These are phyloP conservation scores for Hypoxylon sp. DNA, from an alignment of 2,329 filamentous ascomycete species.

Conservation along the genomic window DNA sequence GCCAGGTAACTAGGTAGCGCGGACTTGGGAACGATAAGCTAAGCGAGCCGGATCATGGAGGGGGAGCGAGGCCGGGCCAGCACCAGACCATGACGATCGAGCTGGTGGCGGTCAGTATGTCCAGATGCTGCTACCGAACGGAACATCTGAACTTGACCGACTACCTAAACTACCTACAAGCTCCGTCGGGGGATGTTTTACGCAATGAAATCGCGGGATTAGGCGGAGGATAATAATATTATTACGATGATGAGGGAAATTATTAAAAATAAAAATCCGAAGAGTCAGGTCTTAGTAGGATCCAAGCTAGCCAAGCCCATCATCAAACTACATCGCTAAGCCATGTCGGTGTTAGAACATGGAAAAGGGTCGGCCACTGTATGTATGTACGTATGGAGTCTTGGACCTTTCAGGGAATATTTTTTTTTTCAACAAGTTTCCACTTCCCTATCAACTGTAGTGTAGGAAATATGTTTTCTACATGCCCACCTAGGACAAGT, in stretches of 20 bases:
- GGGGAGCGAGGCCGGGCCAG: constrained; percentile 31
- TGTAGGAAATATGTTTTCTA: constrained; percentile 21
- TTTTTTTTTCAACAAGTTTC: constrained; percentile 8
- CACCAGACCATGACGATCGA: constrained; percentile 34
- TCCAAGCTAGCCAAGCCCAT: constrained; percentile 33
- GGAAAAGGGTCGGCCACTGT: constrained; percentile 18
- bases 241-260: constrained; percentile 19
- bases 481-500: constrained; percentile 44
- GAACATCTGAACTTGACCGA: constrained; percentile 33
- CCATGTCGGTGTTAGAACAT: constrained; percentile 39
- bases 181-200: constrained; percentile 12
- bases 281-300: constrained; percentile 29
- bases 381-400: constrained; percentile 18
- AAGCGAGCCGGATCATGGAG: constrained; percentile 36
- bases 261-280: constrained; percentile 13
- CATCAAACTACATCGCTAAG: constrained; percentile 27
- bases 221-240: constrained; percentile 17
- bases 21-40: constrained; percentile 15
- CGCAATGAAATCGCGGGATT: constrained; percentile 19
- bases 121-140: constrained; percentile 30
- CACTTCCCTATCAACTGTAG: constrained; percentile 17
- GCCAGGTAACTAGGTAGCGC: constrained; percentile 1
- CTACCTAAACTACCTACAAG: constrained; percentile 9
- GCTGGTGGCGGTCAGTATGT: constrained; percentile 15
- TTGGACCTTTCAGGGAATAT: constrained; percentile 6